Base-by-base conservation (phyloP, 2,329 filamentous ascomycete species). In the Aspergillus proliferans region DNA sequence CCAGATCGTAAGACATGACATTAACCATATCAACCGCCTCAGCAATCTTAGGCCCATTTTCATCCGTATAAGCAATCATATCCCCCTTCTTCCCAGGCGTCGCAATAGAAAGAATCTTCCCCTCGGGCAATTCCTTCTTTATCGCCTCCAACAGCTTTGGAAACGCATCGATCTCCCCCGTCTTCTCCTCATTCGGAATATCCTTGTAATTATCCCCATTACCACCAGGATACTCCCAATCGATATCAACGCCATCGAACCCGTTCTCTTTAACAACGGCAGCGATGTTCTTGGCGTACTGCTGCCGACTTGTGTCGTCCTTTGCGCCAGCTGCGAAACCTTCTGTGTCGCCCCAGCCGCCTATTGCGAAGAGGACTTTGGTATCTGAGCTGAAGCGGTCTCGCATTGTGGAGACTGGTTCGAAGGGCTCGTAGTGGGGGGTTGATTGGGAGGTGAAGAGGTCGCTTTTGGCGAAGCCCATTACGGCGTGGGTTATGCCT, bases 1-100 rank as follows among this genome's bases (percentile, higher is more conserved):
- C 84, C 43, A 88, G 63, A 60, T 88, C 85, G 63, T 88, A 88
- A 1, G 79, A 76, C 84, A 87, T 87, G 54, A 88, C 59, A 57
- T 87, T 87, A 59, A 87, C 73, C 59, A 82, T 84, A 61, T 88
- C 83, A 15, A 87, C 76, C 1, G 74, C 72, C 10, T 70, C 62
- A 71, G 78, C 80, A 55, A 87, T 85, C 49, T 73, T 68, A 1
- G 81, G 81, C 0, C 82, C 72, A 6, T 79, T 79, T 21, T 76
- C 65, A 4, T 70, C 52, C 0, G 77, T 84, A 61, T 80, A 87
- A n/a, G 82, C 84, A 3, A 87, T 77, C 81, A 87, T 85, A 59
- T 88, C 85, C 12, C 71, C 69, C 36, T 73, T 70, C 14, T 80
- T 74, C 2, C 80, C 85, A 0, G 85, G 85, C 0, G 85, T 82